Evolutionary conservation across 768 basidiomycete genomes (phyloP).

Genomic region (Trichaptum fuscoviolaceum): DNA sequence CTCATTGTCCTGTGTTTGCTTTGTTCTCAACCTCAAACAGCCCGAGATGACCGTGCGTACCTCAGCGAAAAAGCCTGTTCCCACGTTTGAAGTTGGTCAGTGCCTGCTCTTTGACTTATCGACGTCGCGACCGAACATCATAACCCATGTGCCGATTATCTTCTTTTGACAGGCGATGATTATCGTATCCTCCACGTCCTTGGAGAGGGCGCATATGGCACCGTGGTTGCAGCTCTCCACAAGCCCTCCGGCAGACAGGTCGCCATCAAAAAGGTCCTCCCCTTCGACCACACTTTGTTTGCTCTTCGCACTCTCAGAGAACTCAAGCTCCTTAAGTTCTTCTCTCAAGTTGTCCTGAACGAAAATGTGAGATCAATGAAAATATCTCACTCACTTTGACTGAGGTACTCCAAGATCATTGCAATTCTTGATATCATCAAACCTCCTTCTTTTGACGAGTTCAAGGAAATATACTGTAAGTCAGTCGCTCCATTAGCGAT

Average conservation of each 20-base stretch:
- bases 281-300: slow-evolving; percentile 92
- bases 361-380: slow-evolving; percentile 54
- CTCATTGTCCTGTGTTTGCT: neutral
- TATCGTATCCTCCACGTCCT: slow-evolving; percentile 71
- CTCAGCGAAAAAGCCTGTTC: slow-evolving; percentile 45
- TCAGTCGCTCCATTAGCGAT: slow-evolving; percentile 1
- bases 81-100: slow-evolving; percentile 69
- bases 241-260: slow-evolving; percentile 77
- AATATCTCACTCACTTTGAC: neutral
- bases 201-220: slow-evolving; percentile 87
- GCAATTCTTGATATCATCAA: slow-evolving; percentile 89
- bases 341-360: slow-evolving; percentile 72
- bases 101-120: slow-evolving; percentile 2
- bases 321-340: slow-evolving; percentile 84
- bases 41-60: neutral
- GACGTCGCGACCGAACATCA: neutral
- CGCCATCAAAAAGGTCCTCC: slow-evolving; percentile 93
- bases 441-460: slow-evolving; percentile 65
- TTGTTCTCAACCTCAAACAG: too few species aligned
- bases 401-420: slow-evolving; percentile 57
- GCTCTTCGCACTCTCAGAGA: slow-evolving; percentile 86
- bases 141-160: slow-evolving; percentile 4
- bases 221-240: slow-evolving; percentile 85
- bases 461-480: slow-evolving; percentile 85
- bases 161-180: slow-evolving; percentile 47